Base-by-base conservation (phyloP, 208 protist genomes). In the Wallacemonas rigidus region DNA sequence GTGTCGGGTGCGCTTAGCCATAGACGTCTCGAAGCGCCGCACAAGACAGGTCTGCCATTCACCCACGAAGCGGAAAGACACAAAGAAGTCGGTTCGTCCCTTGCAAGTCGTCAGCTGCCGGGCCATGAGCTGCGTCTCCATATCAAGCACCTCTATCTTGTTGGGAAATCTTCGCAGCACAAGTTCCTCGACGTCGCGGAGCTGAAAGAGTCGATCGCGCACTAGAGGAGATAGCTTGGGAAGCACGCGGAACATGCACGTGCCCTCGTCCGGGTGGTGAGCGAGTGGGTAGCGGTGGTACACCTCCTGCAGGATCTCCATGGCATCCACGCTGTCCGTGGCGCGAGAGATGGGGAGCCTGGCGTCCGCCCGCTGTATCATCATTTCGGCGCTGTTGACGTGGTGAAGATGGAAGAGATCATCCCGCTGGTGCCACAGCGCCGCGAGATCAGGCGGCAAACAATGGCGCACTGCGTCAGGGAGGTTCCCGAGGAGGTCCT, bases 21-120 rank as follows among this genome's bases (percentile, higher is more conserved):
- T 77, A 2, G 76, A 58, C 62, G 77, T 69, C 47, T 74, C 74
- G 69, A 90, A 94, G 53, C 69, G 69, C 43, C 74, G 70, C 60
- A 87, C 58, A 35, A 97, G 65, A 11, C 83, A 72, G 12, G 76
- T 76, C 74, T 92, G 80, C 82, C 82, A 92, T 39, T 87, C 80
- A 2, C 88, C 92, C 4, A 92, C 80, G 82, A 94, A 97, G 55
- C 92, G 88, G 72, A 97, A 97, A 5, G 80, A 56, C 3, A 89
- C 60, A 43, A 88, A 69, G 50, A 89, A 90, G 54, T 90, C 85
- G 26, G 71, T 65, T 15, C 83, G 77, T 2, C 79, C 76, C 14
- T 67, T 67, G 68, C 36, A 54, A 36, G 54, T 41, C 43, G 40
- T 45, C 26, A 62, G 39, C 54, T 67, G 61, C 11, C 9, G 14